Percentiles rank a stretch among this genome's conserved stretches.
Conservation (phyloP, 192 early-diverging fungal species). For the Coemansia erecta region DNA sequence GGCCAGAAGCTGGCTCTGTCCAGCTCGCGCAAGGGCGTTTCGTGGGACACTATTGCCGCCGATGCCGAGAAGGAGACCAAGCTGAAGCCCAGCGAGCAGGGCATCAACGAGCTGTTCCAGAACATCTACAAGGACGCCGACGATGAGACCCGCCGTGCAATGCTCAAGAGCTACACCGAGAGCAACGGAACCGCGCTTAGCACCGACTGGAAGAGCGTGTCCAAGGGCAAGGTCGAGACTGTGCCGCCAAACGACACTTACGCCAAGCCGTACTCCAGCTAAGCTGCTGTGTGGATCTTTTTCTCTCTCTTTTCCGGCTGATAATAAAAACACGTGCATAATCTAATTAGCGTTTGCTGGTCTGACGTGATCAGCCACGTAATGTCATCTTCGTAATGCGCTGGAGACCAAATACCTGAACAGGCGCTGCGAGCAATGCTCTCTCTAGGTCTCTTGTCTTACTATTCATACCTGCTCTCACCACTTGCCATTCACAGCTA, state of each 20-base stretch:
- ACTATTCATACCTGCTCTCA: too few species aligned
- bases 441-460: too few species aligned
- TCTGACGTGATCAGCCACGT: too few species aligned
- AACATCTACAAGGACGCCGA: slow-evolving; percentile 88
- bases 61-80: slow-evolving; percentile 74
- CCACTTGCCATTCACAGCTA: too few species aligned
- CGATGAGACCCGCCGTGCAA: slow-evolving; percentile 83
- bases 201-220: slow-evolving; percentile 95
- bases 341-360: too few species aligned
- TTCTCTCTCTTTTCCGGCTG: too few species aligned
- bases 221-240: slow-evolving; percentile 77
- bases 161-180: slow-evolving; percentile 98
- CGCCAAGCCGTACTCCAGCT: slow-evolving; percentile 67
- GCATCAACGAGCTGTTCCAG: slow-evolving; percentile 90
- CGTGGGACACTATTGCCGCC: slow-evolving; percentile 83
- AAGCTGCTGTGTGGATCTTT: too few species aligned
- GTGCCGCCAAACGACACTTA: slow-evolving; percentile 91
- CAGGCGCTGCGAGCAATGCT: too few species aligned
- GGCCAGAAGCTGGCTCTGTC: slow-evolving; percentile 48
- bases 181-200: slow-evolving; percentile 91
- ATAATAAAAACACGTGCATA: slow-evolving; percentile 5
- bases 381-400: too few species aligned
- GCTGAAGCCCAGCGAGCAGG: slow-evolving; percentile 86
- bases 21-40: slow-evolving; percentile 59
- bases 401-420: too few species aligned